Evolutionary conservation across 768 basidiomycete genomes (phyloP), one percentile per base, ranked within the genome.

Genomic region (Trametes meyenii): DNA sequence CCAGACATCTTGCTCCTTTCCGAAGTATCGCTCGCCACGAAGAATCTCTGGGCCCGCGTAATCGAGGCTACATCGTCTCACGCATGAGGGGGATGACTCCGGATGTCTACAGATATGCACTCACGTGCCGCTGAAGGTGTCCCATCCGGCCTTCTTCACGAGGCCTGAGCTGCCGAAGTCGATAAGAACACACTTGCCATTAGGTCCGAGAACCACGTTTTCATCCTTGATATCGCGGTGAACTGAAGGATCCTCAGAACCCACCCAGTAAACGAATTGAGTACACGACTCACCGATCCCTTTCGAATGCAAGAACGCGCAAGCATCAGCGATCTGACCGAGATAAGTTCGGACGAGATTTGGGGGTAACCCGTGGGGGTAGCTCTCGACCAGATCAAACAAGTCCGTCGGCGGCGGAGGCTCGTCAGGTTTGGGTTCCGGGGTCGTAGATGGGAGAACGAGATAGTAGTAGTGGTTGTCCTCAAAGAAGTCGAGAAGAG

Each of bases 211-310:
- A 39, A 94, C 88, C 16, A 94, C 90, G 72, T 98, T 97, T 74
- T 99, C 96, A 69, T 99, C 96, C 76, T 99, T 99, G 74, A 99
- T 88, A 70, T 99, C 96, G 54, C 96, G 91, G 74, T 99, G 96
- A 11, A 98, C 91, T 92, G 65, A 5, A 29, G 8, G 26, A n/a
- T 16, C 26, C 33, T 49, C 19, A 54, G 39, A 50, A 59, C 50
- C 10, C 19, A 59, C 50, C 10, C 19, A 23, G 11, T 19, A 24
- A 36, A 12, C 46, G 21, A 46, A 39, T n/a, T 21, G 21, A 24
- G 13, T 39, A 23, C 40, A 52, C 63, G 12, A 67, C 86, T 72
- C 69, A 90, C 96, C 92, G 60, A 99, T 97, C 55, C 94, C 94
- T 66, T 89, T 92, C 10, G 85, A 79, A 73, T 99, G 96, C 42